Base-by-base conservation (phyloP, 2,329 filamentous ascomycete genomes). In the Stemphylium beticola region DNA sequence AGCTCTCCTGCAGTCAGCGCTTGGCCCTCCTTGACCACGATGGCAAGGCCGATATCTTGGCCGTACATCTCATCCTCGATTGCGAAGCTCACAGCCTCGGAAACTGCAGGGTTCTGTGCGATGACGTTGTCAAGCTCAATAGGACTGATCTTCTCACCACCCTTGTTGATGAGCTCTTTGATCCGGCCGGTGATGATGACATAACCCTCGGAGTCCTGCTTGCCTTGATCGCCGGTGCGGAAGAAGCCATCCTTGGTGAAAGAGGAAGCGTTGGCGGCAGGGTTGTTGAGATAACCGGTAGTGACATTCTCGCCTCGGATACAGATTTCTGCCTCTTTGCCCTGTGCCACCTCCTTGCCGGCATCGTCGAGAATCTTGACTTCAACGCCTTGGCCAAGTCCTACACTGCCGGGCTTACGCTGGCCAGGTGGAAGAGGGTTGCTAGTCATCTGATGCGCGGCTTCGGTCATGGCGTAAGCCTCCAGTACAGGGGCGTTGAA, bases 381-480 rank as follows among this genome's bases (percentile, higher is more conserved):
- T 61, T 93, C 89, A 4, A 96, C 91, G 39, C 92, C 92, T 77
- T 93, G 91, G 3, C 90, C 91, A 26, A 95, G 71, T 14, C 92
- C 92, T 2, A 96, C 92, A 42, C 87, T 91, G 43, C 92, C 92
- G 0, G 92, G 91, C 79, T 90, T 88, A 65, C 90, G 85, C 77
- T 89, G 87, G 15, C 80, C 87, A 0, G 90, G 90, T 0, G 81
- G 81, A 4, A 82, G 75, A 38, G 80, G 81, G 58, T 83, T 83
- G 20, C 88, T 91, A 1, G 90, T 91, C 88, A 93, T 92, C 74
- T 92, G 90, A 69, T 93, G 90, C 4, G 92, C 86, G 6, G 91
- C 92, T 78, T 96, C 92, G 36, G 92, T 96, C 92, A 96, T 96
- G 62, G 92, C 92, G 68, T 96, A 96, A 9, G 92, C 92, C 78